Conservation (phyloP, 2,329 filamentous ascomycete genomes). For the Claviceps arundinis region DNA sequence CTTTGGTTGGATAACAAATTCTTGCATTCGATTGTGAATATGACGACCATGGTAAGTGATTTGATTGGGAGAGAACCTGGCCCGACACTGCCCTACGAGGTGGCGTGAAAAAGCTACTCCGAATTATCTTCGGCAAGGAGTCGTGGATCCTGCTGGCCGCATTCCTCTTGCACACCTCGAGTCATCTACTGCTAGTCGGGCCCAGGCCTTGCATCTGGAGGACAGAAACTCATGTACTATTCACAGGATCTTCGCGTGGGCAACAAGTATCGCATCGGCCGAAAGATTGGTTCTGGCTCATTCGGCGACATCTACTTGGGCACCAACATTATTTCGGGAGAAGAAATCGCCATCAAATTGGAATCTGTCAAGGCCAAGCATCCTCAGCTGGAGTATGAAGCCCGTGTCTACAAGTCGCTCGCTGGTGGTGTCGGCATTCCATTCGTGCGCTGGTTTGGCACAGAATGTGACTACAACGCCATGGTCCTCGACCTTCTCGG, state of each 20-base stretch:
- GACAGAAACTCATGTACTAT: background rate
- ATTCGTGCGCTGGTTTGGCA: conserved; percentile 98
- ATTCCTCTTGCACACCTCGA: too few relatives aligned
- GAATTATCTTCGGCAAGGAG: too few relatives aligned
- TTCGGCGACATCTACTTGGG: conserved; percentile 99
- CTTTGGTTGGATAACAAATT: conserved; percentile 12
- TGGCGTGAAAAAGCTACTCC: too few relatives aligned
- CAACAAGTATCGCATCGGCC: conserved; percentile 98
- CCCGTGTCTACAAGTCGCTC: conserved; percentile 79
- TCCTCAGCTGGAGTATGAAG: conserved; percentile 96
- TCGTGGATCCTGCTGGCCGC: too few relatives aligned
- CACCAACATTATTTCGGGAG: conserved; percentile 98
- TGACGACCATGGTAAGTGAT: conserved; percentile 39
- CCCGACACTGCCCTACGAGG: background rate
- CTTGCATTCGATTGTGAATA: conserved; percentile 17
- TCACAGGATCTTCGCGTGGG: conserved; percentile 89
- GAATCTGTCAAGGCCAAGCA: conserved; percentile 99
- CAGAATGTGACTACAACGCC: conserved; percentile 98
- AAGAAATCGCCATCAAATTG: conserved; percentile 99
- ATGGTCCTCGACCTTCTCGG: conserved; percentile 98
- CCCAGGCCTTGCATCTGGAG: background rate
- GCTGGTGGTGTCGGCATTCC: conserved; percentile 96
- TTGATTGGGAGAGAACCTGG: background rate
- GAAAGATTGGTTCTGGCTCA: conserved; percentile 94
- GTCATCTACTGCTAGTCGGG: too few relatives aligned